Evolutionary conservation across 805 yeast species (phyloP).

Genomic region (Monosporozyma solicola): DNA sequence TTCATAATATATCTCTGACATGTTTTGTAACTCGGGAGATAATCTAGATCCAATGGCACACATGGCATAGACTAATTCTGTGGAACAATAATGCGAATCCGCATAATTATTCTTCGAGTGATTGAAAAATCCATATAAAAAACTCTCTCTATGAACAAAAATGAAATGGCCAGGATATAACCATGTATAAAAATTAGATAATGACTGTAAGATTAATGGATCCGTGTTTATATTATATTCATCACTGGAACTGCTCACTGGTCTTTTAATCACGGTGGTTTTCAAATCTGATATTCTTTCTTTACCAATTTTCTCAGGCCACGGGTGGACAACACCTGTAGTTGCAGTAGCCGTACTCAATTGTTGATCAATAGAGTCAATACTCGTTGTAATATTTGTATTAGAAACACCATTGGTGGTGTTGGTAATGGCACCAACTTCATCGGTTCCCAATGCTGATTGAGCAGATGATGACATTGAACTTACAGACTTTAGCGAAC

Average conservation of each 20-base stretch:
- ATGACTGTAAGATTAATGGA: slow-evolving; percentile 22
- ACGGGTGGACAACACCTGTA: neutral
- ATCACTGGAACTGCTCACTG: slow-evolving; percentile 4
- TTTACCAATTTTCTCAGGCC: neutral
- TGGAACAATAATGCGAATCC: slow-evolving; percentile 44
- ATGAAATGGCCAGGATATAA: slow-evolving; percentile 55
- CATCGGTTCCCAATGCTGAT: slow-evolving; percentile 1
- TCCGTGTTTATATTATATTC: slow-evolving; percentile 22
- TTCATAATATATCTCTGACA: slow-evolving; percentile 38
- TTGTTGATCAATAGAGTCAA: neutral
- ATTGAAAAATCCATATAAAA: slow-evolving; percentile 50
- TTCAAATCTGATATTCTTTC: slow-evolving; percentile 28
- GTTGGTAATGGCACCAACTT: neutral
- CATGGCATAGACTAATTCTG: slow-evolving; percentile 44
- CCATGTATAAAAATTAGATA: slow-evolving; percentile 47
- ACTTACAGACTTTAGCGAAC: slow-evolving; percentile 8
- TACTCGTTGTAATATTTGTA: neutral
- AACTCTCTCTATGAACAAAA: slow-evolving; percentile 57
- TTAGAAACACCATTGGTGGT: neutral
- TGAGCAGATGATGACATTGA: slow-evolving; percentile 9
- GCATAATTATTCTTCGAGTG: slow-evolving; percentile 37
- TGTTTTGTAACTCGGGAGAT: slow-evolving; percentile 34
- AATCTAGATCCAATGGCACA: slow-evolving; percentile 52
- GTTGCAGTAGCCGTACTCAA: neutral
- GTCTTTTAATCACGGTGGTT: slow-evolving; percentile 27